Conservation (phyloP, 176 grass and related monocot species). For the Carex myosuroides region DNA sequence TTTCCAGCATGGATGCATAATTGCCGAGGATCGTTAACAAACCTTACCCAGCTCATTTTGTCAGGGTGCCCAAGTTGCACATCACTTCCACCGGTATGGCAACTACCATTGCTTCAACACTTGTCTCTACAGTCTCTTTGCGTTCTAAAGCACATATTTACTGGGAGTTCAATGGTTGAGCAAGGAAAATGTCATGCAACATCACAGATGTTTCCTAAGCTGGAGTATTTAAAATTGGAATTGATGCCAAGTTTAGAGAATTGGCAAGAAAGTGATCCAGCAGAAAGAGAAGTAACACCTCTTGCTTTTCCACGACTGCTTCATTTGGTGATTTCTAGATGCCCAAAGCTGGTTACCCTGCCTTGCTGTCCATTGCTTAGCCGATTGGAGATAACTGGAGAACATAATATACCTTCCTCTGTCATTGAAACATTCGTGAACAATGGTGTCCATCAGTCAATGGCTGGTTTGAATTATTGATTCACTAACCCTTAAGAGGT, state of each 20-base stretch:
- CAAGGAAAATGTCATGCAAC: not conserved
- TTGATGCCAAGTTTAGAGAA: not conserved
- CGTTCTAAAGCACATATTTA: not conserved
- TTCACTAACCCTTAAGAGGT: not conserved
- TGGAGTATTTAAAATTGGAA: not conserved
- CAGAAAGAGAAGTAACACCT: not conserved
- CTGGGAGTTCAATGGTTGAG: not conserved
- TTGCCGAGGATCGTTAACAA: not conserved
- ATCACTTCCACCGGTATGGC: not conserved
- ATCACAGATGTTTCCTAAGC: not conserved
- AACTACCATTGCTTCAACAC: not conserved
- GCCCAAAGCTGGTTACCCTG: not conserved
- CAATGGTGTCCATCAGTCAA: not conserved
- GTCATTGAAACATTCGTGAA: not conserved
- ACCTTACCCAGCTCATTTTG: not conserved
- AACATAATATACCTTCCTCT: not conserved
- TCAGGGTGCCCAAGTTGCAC: not conserved
- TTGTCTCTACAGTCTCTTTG: not conserved
- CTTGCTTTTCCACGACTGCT: not conserved
- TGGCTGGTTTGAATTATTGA: not conserved
- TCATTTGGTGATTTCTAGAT: not conserved
- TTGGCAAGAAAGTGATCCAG: not conserved
- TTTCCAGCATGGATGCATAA: constrained; percentile 3
- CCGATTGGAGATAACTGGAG: not conserved
- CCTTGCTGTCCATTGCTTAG: not conserved